phyloP scores from a whole-genome alignment of 1,139 yeast genomes.

The Kodamaea fungicola region DNA sequence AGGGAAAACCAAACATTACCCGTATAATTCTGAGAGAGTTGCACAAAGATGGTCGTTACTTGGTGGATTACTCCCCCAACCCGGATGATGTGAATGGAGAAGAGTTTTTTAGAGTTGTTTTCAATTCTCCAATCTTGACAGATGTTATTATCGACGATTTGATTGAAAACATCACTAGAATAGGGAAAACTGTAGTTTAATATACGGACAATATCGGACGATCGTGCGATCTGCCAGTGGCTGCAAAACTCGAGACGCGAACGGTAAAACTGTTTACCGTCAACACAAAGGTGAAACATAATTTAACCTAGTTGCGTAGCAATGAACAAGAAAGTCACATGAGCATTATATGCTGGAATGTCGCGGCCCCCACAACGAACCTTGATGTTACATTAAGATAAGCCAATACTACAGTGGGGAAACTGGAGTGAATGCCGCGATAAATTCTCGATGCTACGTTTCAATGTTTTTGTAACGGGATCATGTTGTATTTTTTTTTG shows the following conservation, averaged over 20 bases:
- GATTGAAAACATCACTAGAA: conserved; percentile 27
- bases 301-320: too few species aligned
- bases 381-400: too few species aligned
- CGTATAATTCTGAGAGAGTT: conserved; percentile 58
- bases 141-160: conserved; percentile 37
- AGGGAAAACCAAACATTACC: conserved; percentile 40
- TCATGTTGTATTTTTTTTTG: background rate
- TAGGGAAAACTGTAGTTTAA: conserved; percentile 15
- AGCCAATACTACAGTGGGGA: too few species aligned
- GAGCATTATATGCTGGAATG: too few species aligned
- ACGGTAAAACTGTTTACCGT: too few species aligned
- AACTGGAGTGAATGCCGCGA: too few species aligned
- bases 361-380: too few species aligned
- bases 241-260: too few species aligned
- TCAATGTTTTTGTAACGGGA: background rate
- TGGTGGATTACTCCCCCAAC: conserved; percentile 82
- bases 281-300: too few species aligned
- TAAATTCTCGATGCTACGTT: too few species aligned
- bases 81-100: conserved; percentile 53
- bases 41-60: conserved; percentile 60
- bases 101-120: conserved; percentile 82
- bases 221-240: too few species aligned
- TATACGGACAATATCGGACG: background rate
- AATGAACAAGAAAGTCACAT: too few species aligned
- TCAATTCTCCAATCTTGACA: conserved; percentile 66